These are phyloP conservation scores for Sclerotinia glacialis DNA, from an alignment of 2,329 filamentous ascomycete species.

Conservation along the genomic window DNA sequence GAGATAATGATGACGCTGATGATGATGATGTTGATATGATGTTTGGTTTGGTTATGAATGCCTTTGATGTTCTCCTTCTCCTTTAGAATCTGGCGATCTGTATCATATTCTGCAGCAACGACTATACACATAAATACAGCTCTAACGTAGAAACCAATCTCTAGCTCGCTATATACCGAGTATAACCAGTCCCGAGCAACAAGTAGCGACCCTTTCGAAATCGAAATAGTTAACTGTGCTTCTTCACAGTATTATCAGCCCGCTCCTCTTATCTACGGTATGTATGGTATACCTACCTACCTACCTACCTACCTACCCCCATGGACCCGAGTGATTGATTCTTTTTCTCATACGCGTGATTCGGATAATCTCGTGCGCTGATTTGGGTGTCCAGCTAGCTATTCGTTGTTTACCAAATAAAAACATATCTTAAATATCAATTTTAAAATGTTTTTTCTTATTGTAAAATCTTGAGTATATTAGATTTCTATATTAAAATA, in stretches of 20 bases:
- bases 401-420: no score
- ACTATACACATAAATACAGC: background rate
- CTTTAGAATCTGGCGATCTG: background rate
- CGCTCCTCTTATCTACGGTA: background rate
- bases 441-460: no score
- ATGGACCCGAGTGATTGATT: slow-evolving; percentile 1
- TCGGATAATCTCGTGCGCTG: slow-evolving; percentile 4
- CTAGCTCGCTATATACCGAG: background rate
- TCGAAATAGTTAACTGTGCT: background rate
- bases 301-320: no score
- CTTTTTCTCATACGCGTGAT: background rate
- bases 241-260: background rate
- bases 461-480: no score
- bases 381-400: no score
- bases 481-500: no score
- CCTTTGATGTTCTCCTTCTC: background rate
- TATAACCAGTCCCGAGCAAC: background rate
- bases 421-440: no score
- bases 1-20: background rate
- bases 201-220: background rate
- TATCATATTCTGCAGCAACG: background rate
- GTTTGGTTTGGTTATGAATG: no score
- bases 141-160: background rate
- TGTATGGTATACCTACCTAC: no score
- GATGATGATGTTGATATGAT: background rate